These are phyloP conservation scores for Pleurotus tuoliensis DNA, from an alignment of 768 basidiomycete species.

Conservation along the genomic window DNA sequence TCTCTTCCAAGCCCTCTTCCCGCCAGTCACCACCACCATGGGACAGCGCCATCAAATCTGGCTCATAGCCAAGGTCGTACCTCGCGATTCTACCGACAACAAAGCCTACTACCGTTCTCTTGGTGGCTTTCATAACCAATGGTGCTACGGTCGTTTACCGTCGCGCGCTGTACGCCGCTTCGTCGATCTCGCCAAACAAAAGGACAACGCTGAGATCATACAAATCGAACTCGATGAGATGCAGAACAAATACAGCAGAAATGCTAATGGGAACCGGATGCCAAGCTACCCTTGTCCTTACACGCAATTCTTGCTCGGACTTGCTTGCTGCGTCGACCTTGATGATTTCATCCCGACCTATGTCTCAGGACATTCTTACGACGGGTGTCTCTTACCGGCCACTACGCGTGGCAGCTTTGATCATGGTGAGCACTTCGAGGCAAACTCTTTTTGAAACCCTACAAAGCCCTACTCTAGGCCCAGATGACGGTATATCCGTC, in stretches of 20 bases:
- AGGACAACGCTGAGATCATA: constrained; percentile 32
- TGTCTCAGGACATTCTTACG: constrained; percentile 14
- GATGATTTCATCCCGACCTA: constrained; percentile 12
- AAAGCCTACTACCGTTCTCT: constrained; percentile 33
- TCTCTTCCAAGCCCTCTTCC: too few relatives aligned
- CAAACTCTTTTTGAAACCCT: background rate
- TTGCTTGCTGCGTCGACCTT: constrained; percentile 26
- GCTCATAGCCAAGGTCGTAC: constrained; percentile 30
- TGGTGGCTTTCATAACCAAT: constrained; percentile 36
- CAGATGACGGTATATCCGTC: constrained; percentile 31
- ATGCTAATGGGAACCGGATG: constrained; percentile 11
- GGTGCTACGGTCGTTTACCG: constrained; percentile 33
- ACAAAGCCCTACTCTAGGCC: constrained; percentile 19
- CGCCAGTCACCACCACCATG: constrained; percentile 18
- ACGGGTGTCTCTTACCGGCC: constrained; percentile 14
- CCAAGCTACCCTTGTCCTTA: constrained; percentile 29
- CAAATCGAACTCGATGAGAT: constrained; percentile 22
- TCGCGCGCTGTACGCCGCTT: constrained; percentile 27
- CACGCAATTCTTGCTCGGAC: constrained; percentile 23
- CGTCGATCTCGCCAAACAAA: constrained; percentile 27
- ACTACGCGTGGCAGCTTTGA: constrained; percentile 19
- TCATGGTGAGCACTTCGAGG: constrained; percentile 18
- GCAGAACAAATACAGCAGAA: constrained; percentile 25
- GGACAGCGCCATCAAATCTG: constrained; percentile 39
- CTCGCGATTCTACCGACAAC: constrained; percentile 14